These are phyloP conservation scores for Porcisia hertigi DNA, from an alignment of 208 protist species.

Conservation along the genomic window DNA sequence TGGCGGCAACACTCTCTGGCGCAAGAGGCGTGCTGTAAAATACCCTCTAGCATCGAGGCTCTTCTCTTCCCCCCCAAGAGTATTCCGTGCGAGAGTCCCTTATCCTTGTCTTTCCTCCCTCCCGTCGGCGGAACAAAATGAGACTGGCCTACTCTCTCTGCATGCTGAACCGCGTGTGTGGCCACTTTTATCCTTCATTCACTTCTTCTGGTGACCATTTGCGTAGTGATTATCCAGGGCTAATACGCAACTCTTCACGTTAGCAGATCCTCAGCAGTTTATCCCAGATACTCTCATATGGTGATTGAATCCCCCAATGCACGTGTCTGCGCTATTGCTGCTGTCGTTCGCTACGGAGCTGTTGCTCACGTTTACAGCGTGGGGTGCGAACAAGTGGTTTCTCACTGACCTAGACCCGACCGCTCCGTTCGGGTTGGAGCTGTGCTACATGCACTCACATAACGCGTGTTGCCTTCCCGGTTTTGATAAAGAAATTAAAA, in stretches of 20 bases:
- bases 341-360: background rate
- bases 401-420: slow-evolving; percentile 9
- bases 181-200: background rate
- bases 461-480: slow-evolving; percentile 44
- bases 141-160: background rate
- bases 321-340: background rate
- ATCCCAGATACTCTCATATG: background rate
- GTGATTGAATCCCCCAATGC: background rate
- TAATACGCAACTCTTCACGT: background rate
- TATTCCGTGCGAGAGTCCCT: background rate
- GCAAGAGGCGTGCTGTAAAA: too few relatives aligned
- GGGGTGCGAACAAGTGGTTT: slow-evolving; percentile 26
- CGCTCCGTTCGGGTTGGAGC: slow-evolving; percentile 36
- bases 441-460: slow-evolving; percentile 55
- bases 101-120: background rate
- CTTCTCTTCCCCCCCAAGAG: too few relatives aligned
- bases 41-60: too few relatives aligned
- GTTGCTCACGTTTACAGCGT: background rate
- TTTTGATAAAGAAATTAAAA: slow-evolving; percentile 38
- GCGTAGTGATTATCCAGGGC: background rate
- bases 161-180: background rate
- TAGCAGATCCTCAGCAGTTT: background rate
- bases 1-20: too few relatives aligned
- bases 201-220: too few relatives aligned
- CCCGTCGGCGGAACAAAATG: background rate